These are phyloP conservation scores for Meredithiella fracta DNA, from an alignment of 2,329 filamentous ascomycete species.

Conservation along the genomic window DNA sequence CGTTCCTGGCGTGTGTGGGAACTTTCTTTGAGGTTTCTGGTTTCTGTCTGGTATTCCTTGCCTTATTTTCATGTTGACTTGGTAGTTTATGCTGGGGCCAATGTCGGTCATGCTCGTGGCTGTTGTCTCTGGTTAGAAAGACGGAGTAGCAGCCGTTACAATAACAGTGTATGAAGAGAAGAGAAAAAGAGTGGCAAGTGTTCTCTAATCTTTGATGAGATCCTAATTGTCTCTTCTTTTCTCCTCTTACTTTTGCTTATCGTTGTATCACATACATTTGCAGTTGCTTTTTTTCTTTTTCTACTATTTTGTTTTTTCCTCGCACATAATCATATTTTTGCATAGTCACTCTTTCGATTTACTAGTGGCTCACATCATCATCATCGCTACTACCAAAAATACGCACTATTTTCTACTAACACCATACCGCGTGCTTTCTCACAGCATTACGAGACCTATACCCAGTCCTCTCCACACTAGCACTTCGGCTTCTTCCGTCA, in stretches of 20 bases:
- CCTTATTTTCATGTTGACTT: not conserved
- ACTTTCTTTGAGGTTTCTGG: not conserved
- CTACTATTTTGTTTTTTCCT: not conserved
- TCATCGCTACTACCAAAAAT: not conserved
- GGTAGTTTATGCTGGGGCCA: not conserved
- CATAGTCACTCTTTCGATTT: not conserved
- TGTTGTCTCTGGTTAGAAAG: too few relatives aligned
- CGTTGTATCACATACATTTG: not conserved
- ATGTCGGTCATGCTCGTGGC: not conserved
- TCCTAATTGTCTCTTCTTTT: conserved; percentile 1
- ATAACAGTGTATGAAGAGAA: not conserved
- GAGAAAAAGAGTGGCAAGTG: too few relatives aligned
- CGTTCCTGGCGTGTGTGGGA: conserved; percentile 1
- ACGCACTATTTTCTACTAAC: not conserved
- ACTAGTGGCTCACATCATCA: not conserved
- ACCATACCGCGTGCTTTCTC: conserved; percentile 1
- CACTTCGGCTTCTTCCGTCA: conserved; percentile 5
- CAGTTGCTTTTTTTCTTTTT: not conserved
- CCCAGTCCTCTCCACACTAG: conserved; percentile 13
- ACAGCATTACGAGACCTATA: conserved; percentile 6
- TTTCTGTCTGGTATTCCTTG: not conserved
- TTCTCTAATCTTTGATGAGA: not conserved
- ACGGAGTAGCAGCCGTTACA: not conserved
- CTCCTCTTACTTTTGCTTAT: conserved; percentile 6
- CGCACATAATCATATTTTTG: conserved; percentile 1